A percentile compares a stretch with the other conserved stretches of the same genome.
Conservation (phyloP, 164 flowering plant species). For the Saururus chinensis region DNA sequence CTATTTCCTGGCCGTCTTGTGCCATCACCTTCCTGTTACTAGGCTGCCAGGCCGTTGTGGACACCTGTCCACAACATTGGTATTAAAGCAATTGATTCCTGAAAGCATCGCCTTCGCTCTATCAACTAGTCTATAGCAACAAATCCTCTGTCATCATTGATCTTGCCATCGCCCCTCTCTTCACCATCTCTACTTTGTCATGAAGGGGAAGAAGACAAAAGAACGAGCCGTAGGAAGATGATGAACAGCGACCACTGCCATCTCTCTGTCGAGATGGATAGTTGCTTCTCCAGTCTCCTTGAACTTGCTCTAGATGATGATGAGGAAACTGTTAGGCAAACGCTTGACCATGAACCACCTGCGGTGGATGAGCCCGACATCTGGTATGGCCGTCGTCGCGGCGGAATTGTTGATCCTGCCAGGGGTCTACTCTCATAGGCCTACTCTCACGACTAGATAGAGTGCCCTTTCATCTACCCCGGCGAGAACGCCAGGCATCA, state of each 20-base stretch:
- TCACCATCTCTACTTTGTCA: too few relatives aligned
- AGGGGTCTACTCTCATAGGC: constrained; percentile 95
- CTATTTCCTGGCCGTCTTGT: too few relatives aligned
- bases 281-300: constrained; percentile 56
- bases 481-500: constrained; percentile 87
- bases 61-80: too few relatives aligned
- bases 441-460: constrained; percentile 97
- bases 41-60: too few relatives aligned
- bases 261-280: too few relatives aligned
- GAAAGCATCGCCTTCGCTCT: too few relatives aligned
- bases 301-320: constrained; percentile 87
- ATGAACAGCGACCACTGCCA: constrained; percentile 36
- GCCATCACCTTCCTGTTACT: too few relatives aligned
- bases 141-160: too few relatives aligned
- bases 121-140: too few relatives aligned
- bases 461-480: too few relatives aligned
- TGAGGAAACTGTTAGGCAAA: constrained; percentile 44
- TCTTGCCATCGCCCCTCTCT: constrained; percentile 6
- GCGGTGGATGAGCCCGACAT: constrained; percentile 54
- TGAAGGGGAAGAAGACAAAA: too few relatives aligned
- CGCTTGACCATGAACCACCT: constrained; percentile 44
- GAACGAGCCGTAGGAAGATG: constrained; percentile 10
- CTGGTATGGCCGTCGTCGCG: constrained; percentile 97
- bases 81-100: too few relatives aligned
- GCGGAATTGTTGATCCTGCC: constrained; percentile 71